Base-by-base conservation (phyloP, 2,329 filamentous ascomycete genomes). In the Herpotrichia juniperi region DNA sequence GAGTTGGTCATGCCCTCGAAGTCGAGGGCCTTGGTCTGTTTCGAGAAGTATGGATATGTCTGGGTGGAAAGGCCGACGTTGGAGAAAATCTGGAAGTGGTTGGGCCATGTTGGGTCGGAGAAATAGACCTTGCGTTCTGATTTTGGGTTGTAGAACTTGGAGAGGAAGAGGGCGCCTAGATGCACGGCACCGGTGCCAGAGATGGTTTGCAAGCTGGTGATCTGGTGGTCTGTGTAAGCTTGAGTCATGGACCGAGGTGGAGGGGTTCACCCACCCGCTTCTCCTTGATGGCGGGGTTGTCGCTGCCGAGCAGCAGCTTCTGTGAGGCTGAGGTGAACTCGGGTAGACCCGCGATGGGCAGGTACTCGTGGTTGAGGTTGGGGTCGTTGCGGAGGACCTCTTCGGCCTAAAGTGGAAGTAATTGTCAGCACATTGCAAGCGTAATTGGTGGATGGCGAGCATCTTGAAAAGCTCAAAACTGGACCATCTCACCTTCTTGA, bases 1-100 rank as follows among this genome's bases (percentile, higher is more conserved):
- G 89, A 77, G 43, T 79, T 74, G 73, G 91, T 86, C 89, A 97
- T 93, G 77, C 92, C 93, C 54, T 89, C 86, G 69, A 96, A 93
- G 77, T 97, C 92, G 46, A 99, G 87, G 44, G 91, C 93, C 74
- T 91, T 93, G 61, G 93, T 96, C 72, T 89, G 74, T 73, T 91
- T 86, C 74, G 87, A 88, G 80, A 96, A 99, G 83, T 99, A 99
- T 44, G 93, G 94, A 79, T 99, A 99, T 61, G 85, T 85, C 63
- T 87, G 87, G 66, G 91, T 85, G 28, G 85, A 79, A 25, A 97
- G 81, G 64, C 84, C 83, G 70, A 97, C 92, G 72, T 97, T 97
- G 76, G 82, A 85, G 81, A 99, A 96, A 82, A 99, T 97, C 77
- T 97, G 94, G 80, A 96, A 88, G 86, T 99, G 94, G 81, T 99